Evolutionary conservation across 345 rosid genomes (phyloP).

Genomic region (Brassica incana): DNA sequence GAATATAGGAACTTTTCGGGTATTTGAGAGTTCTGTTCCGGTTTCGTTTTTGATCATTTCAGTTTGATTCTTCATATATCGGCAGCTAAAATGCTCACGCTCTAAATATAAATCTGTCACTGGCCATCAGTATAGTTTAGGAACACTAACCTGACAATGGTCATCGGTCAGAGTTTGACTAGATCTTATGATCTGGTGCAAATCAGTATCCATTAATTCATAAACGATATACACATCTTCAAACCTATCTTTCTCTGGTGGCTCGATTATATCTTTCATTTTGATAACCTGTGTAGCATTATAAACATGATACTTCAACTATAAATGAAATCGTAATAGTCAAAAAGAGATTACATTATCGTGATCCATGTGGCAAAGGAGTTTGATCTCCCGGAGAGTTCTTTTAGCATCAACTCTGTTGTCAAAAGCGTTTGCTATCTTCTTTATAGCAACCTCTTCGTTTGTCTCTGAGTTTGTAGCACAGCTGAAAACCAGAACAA

Average conservation of each 20-base stretch:
- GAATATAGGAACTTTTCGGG: not conserved
- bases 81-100: not conserved
- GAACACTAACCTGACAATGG: constrained; percentile 71
- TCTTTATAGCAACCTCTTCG: constrained; percentile 91
- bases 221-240: constrained; percentile 86
- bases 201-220: constrained; percentile 93
- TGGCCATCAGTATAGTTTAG: not conserved
- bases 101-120: not conserved
- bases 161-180: constrained; percentile 78
- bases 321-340: not conserved
- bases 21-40: not conserved
- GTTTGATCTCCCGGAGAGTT: constrained; percentile 74
- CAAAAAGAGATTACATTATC: constrained; percentile 57
- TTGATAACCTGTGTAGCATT: constrained; percentile 58
- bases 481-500: constrained; percentile 46
- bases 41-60: not conserved
- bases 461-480: constrained; percentile 39
- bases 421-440: constrained; percentile 87
- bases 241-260: constrained; percentile 67
- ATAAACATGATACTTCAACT: not conserved
- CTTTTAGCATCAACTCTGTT: constrained; percentile 58
- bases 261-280: constrained; percentile 79
- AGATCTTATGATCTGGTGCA: constrained; percentile 83
- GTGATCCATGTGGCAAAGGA: constrained; percentile 25
- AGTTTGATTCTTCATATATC: not conserved